A percentile compares a stretch with the other conserved stretches of the same genome.
Conservation (phyloP, 2,329 filamentous ascomycete species). For the Pseudogymnoascus sp. region DNA sequence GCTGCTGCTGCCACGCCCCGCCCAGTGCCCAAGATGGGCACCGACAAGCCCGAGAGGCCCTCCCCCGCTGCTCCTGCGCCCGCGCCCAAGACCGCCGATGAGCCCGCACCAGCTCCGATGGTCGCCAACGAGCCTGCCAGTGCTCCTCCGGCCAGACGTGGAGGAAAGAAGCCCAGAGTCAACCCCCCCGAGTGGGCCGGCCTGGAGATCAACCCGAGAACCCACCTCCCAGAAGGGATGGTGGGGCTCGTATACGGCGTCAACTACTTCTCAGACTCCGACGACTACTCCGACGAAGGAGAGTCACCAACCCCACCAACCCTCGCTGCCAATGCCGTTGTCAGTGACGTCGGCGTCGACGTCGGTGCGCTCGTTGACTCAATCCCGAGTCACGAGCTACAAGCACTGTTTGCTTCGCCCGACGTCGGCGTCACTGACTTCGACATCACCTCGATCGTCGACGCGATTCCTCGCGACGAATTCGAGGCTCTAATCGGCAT, state of each 20-base stretch:
- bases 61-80: background rate
- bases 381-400: conserved; percentile 6
- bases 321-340: background rate
- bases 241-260: background rate
- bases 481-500: background rate
- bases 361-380: conserved; percentile 1
- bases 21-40: background rate
- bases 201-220: background rate
- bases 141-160: background rate
- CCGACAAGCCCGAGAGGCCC: background rate
- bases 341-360: background rate
- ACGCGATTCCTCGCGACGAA: conserved; percentile 8
- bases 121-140: background rate
- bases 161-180: background rate
- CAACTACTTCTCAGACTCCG: background rate
- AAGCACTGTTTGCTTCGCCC: conserved; percentile 40
- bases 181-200: background rate
- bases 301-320: background rate
- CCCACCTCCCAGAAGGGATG: background rate
- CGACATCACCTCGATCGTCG: conserved; percentile 14
- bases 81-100: background rate
- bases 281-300: background rate
- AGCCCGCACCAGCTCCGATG: background rate
- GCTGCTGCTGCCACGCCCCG: background rate
- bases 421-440: conserved; percentile 29